Evolutionary conservation across 352 stramenopile genomes (phyloP), one percentile per base, ranked within the genome.

Genomic region (Globisporangium takayamanum): DNA sequence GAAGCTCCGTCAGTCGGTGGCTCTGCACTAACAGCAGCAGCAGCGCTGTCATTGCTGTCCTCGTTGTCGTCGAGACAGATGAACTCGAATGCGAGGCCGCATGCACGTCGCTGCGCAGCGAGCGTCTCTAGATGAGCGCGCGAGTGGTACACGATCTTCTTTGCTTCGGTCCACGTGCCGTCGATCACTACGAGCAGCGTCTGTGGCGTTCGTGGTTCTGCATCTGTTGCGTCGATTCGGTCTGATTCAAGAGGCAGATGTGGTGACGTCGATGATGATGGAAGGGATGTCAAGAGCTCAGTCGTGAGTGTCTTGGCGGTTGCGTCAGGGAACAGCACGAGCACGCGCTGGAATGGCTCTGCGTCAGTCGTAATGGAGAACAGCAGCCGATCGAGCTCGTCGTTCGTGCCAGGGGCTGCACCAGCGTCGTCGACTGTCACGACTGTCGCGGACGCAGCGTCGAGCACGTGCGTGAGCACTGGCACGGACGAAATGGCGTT

Each of bases 141-240:
- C 54, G 76, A 85, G 48, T 74, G 63, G 59, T 77, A 70, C 37
- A 84, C 70, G 36, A 92, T 83, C 61, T 88, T 85, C 73, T 91
- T 93, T 58, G 83, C 83, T 53, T 93, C 77, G 15, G 74, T 85
- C 83, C 83, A 93, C 50, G 83, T 93, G 50, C 83, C 83, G 44
- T 93, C 83, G 25, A 93, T 67, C 53, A 79, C 83, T 0, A 93
- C 62, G 1, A 93, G 69, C 61, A 88, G 66, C 49, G 39, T 61
- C 5, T 22, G 45, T 15, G 11, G 66, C 49, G 39, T 61, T 3
- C 14, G 45, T 15, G 11, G 18, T 2, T 12, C 11, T 7, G 10
- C n/a, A 2, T 14, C 22, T 16, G 30, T 15, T 14, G 28, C 28
- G 16, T 4, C 18, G 3, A 14, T 14, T 0, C 2, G 8, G 12